Percentiles rank a stretch among this genome's conserved stretches.
phyloP scores from a whole-genome alignment of 169 alveolate species.

The Eimeria zaria region DNA sequence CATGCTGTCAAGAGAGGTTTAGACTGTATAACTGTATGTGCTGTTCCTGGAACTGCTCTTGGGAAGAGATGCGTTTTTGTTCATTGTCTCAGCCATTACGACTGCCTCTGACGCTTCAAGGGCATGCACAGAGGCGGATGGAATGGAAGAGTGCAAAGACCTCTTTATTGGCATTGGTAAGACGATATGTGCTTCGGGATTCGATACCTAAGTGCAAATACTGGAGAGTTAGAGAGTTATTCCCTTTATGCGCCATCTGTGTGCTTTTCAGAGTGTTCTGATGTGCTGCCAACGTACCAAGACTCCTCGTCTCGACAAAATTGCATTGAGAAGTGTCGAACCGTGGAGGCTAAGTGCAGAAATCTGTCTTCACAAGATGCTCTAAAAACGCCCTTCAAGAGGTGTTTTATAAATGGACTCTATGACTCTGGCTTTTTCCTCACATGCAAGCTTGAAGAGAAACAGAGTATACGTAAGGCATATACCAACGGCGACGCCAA shows the following conservation, averaged over 20 bases:
- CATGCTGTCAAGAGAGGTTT: not conserved
- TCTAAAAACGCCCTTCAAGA: not conserved
- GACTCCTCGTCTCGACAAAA: not conserved
- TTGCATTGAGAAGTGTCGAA: constrained; percentile 16
- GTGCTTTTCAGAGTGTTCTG: constrained; percentile 10
- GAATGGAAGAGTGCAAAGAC: not conserved
- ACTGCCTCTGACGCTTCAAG: not conserved
- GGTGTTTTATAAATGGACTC: not conserved
- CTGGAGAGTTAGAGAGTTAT: not conserved
- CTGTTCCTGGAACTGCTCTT: not conserved
- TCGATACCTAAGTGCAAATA: not conserved
- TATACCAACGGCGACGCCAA: not conserved
- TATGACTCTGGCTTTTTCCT: not conserved
- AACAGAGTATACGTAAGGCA: not conserved
- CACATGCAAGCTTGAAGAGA: not conserved
- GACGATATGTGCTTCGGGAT: not conserved
- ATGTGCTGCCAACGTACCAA: not conserved
- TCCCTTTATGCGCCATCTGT: not conserved
- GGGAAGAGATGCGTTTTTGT: not conserved
- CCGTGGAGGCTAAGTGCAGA: not conserved
- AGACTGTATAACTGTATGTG: not conserved
- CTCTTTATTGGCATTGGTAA: not conserved
- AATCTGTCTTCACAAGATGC: not conserved
- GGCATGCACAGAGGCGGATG: constrained; percentile 11
- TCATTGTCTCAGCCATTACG: not conserved